phyloP scores from a whole-genome alignment of 2,329 filamentous ascomycete genomes.

The Nemania serpens region DNA sequence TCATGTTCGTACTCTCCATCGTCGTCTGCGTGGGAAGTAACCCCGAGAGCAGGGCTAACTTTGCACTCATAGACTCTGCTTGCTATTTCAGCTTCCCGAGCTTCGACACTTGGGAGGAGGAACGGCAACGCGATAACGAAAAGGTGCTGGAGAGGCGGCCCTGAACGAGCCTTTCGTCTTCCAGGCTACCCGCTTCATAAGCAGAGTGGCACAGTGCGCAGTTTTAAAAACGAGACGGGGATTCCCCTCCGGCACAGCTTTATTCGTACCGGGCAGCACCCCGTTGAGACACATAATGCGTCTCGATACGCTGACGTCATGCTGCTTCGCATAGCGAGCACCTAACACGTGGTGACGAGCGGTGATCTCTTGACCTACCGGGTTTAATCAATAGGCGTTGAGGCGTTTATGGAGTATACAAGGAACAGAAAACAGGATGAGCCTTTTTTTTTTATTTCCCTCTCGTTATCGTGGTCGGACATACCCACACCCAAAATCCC shows the following conservation, averaged over 20 bases:
- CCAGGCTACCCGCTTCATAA: no score
- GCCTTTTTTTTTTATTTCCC: constrained; percentile 10
- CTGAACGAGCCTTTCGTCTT: constrained; percentile 7
- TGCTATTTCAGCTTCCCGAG: constrained; percentile 76
- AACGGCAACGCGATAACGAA: constrained; percentile 47
- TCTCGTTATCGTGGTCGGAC: constrained; percentile 21
- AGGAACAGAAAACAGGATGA: constrained; percentile 6
- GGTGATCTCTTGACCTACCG: constrained; percentile 11
- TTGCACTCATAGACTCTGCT: constrained; percentile 43
- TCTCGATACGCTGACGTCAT: constrained; percentile 20
- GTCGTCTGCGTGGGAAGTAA: not conserved
- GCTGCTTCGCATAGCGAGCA: constrained; percentile 1
- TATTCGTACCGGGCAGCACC: no score
- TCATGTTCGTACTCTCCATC: constrained; percentile 32
- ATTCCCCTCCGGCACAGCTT: not conserved
- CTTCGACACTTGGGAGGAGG: constrained; percentile 69
- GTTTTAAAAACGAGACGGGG: not conserved
- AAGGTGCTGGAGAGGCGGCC: constrained; percentile 38
- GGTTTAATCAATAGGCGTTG: constrained; percentile 23
- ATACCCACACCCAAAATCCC: constrained; percentile 13
- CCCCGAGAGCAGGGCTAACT: constrained; percentile 24
- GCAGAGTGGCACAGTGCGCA: not conserved
- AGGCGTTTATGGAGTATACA: constrained; percentile 16
- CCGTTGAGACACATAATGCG: no score
- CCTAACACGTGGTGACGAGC: not conserved